Percentiles rank a stretch among this genome's conserved stretches.
Evolutionary conservation across 2,329 filamentous ascomycete species (phyloP).

Genomic region (Pezicula radicicola): DNA sequence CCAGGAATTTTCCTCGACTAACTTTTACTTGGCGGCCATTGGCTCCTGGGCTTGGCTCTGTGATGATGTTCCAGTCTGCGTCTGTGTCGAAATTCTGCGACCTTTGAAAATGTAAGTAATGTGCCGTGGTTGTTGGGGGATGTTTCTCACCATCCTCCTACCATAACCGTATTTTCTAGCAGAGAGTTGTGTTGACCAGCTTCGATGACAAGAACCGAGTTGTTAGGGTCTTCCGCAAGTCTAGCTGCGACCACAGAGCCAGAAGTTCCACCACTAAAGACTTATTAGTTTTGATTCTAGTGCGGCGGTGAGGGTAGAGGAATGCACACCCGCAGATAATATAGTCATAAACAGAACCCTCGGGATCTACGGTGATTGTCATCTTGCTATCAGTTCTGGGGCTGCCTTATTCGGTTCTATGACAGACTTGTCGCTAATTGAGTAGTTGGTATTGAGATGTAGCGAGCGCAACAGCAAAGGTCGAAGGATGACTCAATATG

Average conservation of each 20-base stretch:
- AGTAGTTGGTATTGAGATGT: too few species aligned
- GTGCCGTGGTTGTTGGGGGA: not conserved
- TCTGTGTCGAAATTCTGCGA: constrained; percentile 43
- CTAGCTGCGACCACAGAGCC: constrained; percentile 48
- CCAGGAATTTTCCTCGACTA: constrained; percentile 46
- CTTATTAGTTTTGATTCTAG: not conserved
- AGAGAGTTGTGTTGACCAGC: constrained; percentile 42
- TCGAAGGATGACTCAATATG: too few species aligned
- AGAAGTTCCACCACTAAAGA: constrained; percentile 40
- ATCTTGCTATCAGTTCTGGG: not conserved
- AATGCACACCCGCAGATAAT: constrained; percentile 22
- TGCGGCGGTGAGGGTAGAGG: too few species aligned
- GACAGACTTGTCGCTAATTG: not conserved
- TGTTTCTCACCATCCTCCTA: constrained; percentile 37
- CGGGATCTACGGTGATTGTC: constrained; percentile 9
- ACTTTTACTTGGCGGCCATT: constrained; percentile 42
- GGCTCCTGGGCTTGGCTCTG: constrained; percentile 34
- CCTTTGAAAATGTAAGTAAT: constrained; percentile 25
- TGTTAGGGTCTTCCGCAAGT: constrained; percentile 47
- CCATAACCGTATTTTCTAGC: constrained; percentile 48
- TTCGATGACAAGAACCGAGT: constrained; percentile 45
- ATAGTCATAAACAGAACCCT: constrained; percentile 19
- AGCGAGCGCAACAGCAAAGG: too few species aligned
- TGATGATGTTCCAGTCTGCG: constrained; percentile 49
- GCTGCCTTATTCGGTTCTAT: not conserved